Conservation (phyloP, 305 asterid genomes). For the Andrographis paniculata region DNA sequence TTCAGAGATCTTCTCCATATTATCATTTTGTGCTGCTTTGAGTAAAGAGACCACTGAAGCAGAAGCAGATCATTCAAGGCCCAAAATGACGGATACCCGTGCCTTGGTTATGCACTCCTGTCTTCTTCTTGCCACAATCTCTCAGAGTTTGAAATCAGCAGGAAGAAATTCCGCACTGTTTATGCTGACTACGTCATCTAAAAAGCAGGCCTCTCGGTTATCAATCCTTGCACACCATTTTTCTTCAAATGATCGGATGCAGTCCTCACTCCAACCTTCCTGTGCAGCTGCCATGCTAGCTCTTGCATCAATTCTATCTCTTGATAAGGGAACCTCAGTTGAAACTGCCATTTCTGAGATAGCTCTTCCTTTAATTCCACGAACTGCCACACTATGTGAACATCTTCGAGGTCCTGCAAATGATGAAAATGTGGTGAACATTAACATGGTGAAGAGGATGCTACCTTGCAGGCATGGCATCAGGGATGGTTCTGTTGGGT, state of each 20-base stretch:
- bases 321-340: slow-evolving; percentile 61
- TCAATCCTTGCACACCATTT: slow-evolving; percentile 81
- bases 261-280: slow-evolving; percentile 64
- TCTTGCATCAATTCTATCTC: slow-evolving; percentile 83
- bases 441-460: slow-evolving; percentile 37
- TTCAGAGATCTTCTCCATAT: slow-evolving; percentile 79
- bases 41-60: slow-evolving; percentile 54
- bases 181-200: slow-evolving; percentile 83
- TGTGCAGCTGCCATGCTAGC: slow-evolving; percentile 96
- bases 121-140: slow-evolving; percentile 69
- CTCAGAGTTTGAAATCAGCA: slow-evolving; percentile 67
- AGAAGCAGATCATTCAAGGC: slow-evolving; percentile 52
- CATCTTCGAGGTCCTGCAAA: slow-evolving; percentile 55
- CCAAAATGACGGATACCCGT: slow-evolving; percentile 45
- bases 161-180: slow-evolving; percentile 88
- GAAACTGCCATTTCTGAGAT: slow-evolving; percentile 72
- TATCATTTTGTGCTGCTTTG: slow-evolving; percentile 65
- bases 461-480: slow-evolving; percentile 86
- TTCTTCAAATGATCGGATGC: slow-evolving; percentile 68
- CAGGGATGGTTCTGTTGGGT: slow-evolving; percentile 89
- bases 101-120: slow-evolving; percentile 71
- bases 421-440: slow-evolving; percentile 42
- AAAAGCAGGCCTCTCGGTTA: slow-evolving; percentile 74
- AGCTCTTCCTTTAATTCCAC: slow-evolving; percentile 92
- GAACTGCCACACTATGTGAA: slow-evolving; percentile 89